Base-by-base conservation (phyloP, 768 basidiomycete species). In the Naganishia onofrii region DNA sequence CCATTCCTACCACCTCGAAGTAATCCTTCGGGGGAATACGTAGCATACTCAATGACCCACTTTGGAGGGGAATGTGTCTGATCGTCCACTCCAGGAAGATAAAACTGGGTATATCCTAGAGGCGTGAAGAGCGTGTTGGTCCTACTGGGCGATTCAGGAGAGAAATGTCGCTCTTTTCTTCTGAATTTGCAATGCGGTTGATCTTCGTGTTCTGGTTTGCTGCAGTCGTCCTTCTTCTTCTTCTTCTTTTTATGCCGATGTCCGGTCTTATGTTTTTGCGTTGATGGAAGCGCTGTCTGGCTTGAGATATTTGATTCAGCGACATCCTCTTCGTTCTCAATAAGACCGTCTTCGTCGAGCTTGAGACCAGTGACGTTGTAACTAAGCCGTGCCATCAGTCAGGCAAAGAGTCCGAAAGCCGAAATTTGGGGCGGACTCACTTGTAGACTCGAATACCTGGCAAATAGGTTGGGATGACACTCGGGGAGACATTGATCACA, bases 391-490 rank as follows among this genome's bases (percentile, higher is more conserved):
- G 44, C 68, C 32, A 66, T 36, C 64, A 60, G 71, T 65, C 53
- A 38, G 46, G 31, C 0, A 23, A 31, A 15, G 7, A 64, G 42
- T n/a, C n/a, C n/a, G n/a, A 23, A 31, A 17, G 1, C 12, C 15
- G 44, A 44, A 36, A 4, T 26, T n/a, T 32, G 51, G 26, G 8
- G n/a, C 5, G 2, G 4, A 76, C 78, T 72, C 69, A 94, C 74
- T 87, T 84, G 82, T 88, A 94, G 15, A 93, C 84, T 73, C 92
- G 83, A 75, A 93, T 87, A 19, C 88, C 85, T 3, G 93, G 91
- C 57, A 90, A 80, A 81, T 90, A 96, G 69, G 91, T 91, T n/a
- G 92, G 92, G 67, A 93, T 89, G 26, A 93, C 87, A 38, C 90
- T 86, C 5, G 93, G 90, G 42, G 86, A 85, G 31, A 92, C 89